These are phyloP conservation scores for Aureobasidium uvarum DNA, from an alignment of 2,329 filamentous ascomycete genomes.

Conservation along the genomic window DNA sequence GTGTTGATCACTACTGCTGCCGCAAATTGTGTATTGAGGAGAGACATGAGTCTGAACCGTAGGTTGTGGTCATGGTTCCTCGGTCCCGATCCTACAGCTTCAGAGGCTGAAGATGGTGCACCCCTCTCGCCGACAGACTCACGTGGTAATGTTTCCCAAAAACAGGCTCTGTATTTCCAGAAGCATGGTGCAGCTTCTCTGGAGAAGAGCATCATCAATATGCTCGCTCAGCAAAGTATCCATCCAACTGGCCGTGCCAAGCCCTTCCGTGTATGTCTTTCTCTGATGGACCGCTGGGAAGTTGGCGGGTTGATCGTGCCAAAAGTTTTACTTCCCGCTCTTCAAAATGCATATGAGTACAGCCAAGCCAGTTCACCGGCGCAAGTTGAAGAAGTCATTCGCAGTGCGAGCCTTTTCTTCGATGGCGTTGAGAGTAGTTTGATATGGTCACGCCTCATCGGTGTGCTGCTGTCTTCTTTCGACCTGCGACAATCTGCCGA, in stretches of 20 bases:
- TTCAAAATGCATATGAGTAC: slow-evolving; percentile 76
- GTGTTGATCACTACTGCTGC: slow-evolving; percentile 80
- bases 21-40: slow-evolving; percentile 78
- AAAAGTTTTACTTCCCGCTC: slow-evolving; percentile 80
- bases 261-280: slow-evolving; percentile 88
- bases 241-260: slow-evolving; percentile 68
- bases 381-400: slow-evolving; percentile 80
- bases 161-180: slow-evolving; percentile 71
- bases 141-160: slow-evolving; percentile 53
- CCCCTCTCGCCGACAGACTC: slow-evolving; percentile 35
- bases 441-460: slow-evolving; percentile 61
- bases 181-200: slow-evolving; percentile 73
- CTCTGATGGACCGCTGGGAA: slow-evolving; percentile 97
- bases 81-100: slow-evolving; percentile 63
- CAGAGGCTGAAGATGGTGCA: slow-evolving; percentile 34
- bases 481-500: slow-evolving; percentile 57
- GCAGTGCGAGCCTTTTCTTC: slow-evolving; percentile 94
- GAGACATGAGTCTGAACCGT: slow-evolving; percentile 96
- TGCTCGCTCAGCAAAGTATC: slow-evolving; percentile 62
- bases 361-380: slow-evolving; percentile 63
- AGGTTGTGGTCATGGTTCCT: slow-evolving; percentile 96
- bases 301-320: slow-evolving; percentile 88
- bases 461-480: slow-evolving; percentile 27
- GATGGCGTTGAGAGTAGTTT: slow-evolving; percentile 93
- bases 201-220: slow-evolving; percentile 68